Evolutionary conservation across 352 stramenopile species (phyloP), one percentile per base, ranked within the genome.

Genomic region (Phytophthora foliorum): DNA sequence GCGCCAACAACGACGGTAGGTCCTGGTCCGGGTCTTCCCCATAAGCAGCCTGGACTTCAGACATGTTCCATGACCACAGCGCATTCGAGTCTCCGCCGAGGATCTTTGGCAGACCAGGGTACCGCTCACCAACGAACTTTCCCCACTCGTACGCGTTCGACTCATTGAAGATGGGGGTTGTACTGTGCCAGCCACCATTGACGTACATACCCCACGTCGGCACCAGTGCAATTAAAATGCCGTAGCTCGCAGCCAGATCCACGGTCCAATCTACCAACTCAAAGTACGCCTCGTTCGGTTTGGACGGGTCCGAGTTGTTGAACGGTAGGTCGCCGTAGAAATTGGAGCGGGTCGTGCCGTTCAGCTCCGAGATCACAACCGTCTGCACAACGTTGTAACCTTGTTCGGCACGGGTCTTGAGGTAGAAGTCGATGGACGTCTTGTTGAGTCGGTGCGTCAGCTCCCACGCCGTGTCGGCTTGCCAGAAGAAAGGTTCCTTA

Each of bases 381-480:
- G 55, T 76, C 52, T 72, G 68, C 16, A 72, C 55, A 22, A 76
- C 57, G 44, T 76, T 72, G 57, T 57, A 76, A 1, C 68, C 68
- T 38, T 75, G 68, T 16, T 72, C 63, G 8, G 63, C 68, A 5
- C 63, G 67, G 4, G 39, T 74, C 22, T 59, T 44, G 6, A 74
- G 67, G 34, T 74, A 63, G 9, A 66, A 70, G 41, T 70, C 67
- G 59, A 74, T 74, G 27, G 67, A 74, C n/a, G 67, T 74, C 32
- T 74, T 74, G 67, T 74, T 74, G 6, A 74, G 60, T 1, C 54
- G 53, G 67, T 74, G 67, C 27, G 63, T 46, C 2, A 74, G 34
- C 39, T 74, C 66, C 66, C 67, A 74, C 7, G 67, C 60, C 17
- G 60, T 74, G 49, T 74, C 59, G 34, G 67, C 67, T 36, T 74